A percentile compares a stretch with the other conserved stretches of the same genome.
Conservation (phyloP, 495 filamentous ascomycete species). For the Aspergillus nanangensis region DNA sequence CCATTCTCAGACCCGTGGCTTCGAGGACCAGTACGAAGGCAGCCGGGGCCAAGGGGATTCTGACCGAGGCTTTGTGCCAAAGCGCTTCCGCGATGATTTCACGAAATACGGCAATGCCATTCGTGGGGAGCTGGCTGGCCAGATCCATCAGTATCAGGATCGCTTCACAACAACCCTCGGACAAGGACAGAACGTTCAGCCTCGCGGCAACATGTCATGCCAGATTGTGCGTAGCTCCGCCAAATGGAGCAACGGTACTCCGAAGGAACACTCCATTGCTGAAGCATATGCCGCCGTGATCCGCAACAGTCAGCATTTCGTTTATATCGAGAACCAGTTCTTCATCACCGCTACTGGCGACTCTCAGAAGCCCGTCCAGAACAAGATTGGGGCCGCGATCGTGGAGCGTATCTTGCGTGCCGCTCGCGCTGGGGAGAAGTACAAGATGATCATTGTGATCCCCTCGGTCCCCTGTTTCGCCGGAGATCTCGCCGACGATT, state of each 20-base stretch:
- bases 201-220: constrained; percentile 50
- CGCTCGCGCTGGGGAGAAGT: constrained; percentile 63
- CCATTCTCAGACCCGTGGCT: constrained; percentile 33
- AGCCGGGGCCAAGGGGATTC: constrained; percentile 21
- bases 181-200: constrained; percentile 20
- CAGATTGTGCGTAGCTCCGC: constrained; percentile 67
- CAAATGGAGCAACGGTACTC: constrained; percentile 68
- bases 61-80: constrained; percentile 26
- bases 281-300: constrained; percentile 88
- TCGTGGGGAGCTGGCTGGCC: constrained; percentile 41
- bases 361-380: constrained; percentile 73
- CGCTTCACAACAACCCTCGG: constrained; percentile 21
- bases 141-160: constrained; percentile 47
- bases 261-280: constrained; percentile 77
- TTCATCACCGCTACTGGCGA: constrained; percentile 89
- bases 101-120: constrained; percentile 31
- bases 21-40: constrained; percentile 30
- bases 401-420: constrained; percentile 84
- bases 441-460: constrained; percentile 82
- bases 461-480: constrained; percentile 88
- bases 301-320: constrained; percentile 71
- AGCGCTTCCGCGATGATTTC: constrained; percentile 33
- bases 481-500: constrained; percentile 76
- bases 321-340: constrained; percentile 98
- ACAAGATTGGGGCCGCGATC: constrained; percentile 84